phyloP scores from a whole-genome alignment of 2,329 filamentous ascomycete genomes.

The Alternaria hordeiaustralica region DNA sequence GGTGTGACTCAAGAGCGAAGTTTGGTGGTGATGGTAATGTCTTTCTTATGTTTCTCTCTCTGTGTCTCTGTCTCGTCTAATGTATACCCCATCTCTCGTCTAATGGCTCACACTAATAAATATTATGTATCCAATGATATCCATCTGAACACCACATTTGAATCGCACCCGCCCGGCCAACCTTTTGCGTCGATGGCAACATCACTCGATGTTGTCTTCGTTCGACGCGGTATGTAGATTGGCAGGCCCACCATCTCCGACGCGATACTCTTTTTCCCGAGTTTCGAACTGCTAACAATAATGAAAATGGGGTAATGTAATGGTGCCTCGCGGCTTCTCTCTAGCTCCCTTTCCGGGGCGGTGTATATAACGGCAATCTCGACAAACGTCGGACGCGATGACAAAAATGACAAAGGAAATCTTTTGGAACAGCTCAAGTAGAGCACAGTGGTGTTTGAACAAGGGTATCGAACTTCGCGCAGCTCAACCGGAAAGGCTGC shows the following conservation, averaged over 20 bases:
- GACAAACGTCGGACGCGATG: background rate
- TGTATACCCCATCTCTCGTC: background rate
- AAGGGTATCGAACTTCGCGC: background rate
- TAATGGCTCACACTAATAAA: background rate
- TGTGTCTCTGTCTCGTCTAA: background rate
- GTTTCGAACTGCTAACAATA: background rate
- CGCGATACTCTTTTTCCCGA: background rate
- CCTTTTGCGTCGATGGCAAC: background rate
- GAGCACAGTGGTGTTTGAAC: background rate
- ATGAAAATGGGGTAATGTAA: background rate
- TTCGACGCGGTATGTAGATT: background rate
- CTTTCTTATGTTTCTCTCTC: background rate
- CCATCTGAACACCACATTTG: background rate
- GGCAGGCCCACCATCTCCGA: background rate
- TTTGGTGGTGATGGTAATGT: background rate
- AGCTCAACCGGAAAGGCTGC: slow-evolving; percentile 4
- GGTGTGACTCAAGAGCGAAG: background rate
- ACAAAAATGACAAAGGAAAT: background rate
- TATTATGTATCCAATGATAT: background rate
- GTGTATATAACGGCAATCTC: background rate
- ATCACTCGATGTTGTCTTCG: background rate
- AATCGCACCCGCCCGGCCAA: background rate
- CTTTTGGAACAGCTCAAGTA: background rate
- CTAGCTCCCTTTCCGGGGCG: background rate
- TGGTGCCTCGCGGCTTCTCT: background rate